These are phyloP conservation scores for Trichoderma polysporum DNA, from an alignment of 2,329 filamentous ascomycete genomes.

Conservation along the genomic window DNA sequence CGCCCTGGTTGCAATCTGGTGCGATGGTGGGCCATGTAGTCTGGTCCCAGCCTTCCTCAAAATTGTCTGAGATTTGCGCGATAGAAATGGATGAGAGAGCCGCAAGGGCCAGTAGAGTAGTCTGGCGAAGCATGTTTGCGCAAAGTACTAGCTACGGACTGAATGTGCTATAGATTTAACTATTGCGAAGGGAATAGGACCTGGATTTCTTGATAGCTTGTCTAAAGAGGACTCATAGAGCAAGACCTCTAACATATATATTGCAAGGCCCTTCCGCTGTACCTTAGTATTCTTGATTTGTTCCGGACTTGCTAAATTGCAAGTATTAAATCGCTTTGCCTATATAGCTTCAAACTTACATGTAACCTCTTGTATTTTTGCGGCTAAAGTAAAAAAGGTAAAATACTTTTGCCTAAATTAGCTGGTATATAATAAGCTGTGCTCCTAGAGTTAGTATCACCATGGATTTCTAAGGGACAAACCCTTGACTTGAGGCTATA, in stretches of 20 bases:
- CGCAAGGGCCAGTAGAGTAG: slow-evolving; percentile 3
- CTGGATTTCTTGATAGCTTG: background rate
- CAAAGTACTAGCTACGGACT: background rate
- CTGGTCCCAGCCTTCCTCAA: slow-evolving; percentile 11
- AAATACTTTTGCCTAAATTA: slow-evolving; percentile 10
- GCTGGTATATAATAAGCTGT: background rate
- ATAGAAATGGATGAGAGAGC: background rate
- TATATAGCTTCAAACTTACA: slow-evolving; percentile 3
- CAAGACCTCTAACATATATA: background rate
- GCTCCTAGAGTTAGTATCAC: too few species aligned
- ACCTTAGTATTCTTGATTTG: background rate
- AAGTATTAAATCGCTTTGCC: background rate
- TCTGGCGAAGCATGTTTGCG: background rate
- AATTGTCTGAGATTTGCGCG: slow-evolving; percentile 12
- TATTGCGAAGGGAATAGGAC: background rate
- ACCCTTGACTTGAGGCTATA: background rate
- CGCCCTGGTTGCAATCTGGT: slow-evolving; percentile 11
- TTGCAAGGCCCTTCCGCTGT: background rate
- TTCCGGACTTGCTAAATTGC: slow-evolving; percentile 3
- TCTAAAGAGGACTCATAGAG: background rate
- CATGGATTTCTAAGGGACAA: background rate
- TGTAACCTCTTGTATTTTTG: background rate
- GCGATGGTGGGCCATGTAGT: slow-evolving; percentile 3
- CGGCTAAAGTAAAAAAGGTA: slow-evolving; percentile 1
- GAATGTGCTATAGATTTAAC: background rate